A percentile compares a stretch with the other conserved stretches of the same genome.
Evolutionary conservation across 2,329 filamentous ascomycete species (phyloP).

Genomic region (Colletotrichum incanum): DNA sequence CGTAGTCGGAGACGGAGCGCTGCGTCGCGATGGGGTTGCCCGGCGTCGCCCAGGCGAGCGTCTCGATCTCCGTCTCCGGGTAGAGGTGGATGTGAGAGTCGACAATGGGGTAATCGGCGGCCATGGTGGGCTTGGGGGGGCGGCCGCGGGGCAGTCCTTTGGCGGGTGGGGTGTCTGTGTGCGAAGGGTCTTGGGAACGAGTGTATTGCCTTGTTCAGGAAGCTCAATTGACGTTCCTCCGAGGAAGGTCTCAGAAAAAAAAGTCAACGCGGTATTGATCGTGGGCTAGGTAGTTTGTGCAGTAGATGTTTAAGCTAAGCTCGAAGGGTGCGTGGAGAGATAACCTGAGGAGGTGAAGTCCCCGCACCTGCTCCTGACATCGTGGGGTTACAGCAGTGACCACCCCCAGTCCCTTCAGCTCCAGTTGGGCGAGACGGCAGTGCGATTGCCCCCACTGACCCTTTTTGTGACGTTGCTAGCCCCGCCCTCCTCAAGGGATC

Average conservation of each 20-base stretch:
- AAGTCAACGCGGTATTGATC: neutral
- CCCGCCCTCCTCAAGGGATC: conserved; percentile 35
- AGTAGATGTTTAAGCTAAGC: conserved; percentile 15
- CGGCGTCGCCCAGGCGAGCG: conserved; percentile 79
- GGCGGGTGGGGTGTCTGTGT: neutral
- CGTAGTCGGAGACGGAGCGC: conserved; percentile 77
- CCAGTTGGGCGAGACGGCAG: neutral
- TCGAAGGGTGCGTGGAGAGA: conserved; percentile 7
- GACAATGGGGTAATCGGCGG: conserved; percentile 75
- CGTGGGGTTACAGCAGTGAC: conserved; percentile 35
- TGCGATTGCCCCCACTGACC: conserved; percentile 7
- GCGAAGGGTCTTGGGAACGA: neutral
- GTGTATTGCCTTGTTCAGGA: neutral
- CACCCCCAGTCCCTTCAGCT: conserved; percentile 10
- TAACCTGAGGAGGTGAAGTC: conserved; percentile 28
- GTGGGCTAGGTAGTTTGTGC: neutral
- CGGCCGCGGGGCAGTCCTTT: neutral
- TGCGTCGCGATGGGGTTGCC: conserved; percentile 73
- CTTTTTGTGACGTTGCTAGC: conserved; percentile 32
- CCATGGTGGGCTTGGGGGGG: conserved; percentile 44
- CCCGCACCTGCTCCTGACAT: conserved; percentile 35
- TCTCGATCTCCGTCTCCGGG: conserved; percentile 76
- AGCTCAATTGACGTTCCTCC: neutral
- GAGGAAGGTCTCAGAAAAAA: too few relatives aligned
- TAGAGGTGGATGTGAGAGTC: conserved; percentile 95